Base-by-base conservation (phyloP, 2,329 filamentous ascomycete genomes). In the Penicillium rolfsii region DNA sequence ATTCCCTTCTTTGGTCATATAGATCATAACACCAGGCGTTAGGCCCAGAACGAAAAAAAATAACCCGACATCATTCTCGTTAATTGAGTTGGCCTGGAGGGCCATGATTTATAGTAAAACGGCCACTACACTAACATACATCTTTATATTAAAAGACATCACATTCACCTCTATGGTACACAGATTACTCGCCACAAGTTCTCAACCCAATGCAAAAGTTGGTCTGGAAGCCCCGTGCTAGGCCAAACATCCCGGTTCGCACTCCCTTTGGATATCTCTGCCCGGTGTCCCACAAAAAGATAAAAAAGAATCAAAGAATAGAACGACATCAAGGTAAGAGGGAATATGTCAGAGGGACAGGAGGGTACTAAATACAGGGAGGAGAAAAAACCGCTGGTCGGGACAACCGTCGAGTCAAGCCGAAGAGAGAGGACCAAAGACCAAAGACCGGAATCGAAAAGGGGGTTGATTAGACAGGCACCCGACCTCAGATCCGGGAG, bases 331-430 rank as follows among this genome's bases (percentile, higher is more conserved):
- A 58, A 53, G 57, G 57, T 52, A 58, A 61, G 52, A 64, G 55
- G 64, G 63, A 67, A 66, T 71, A 70, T 70, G 65, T 67, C 64
- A 61, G 55, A 33, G 30, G 9, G 35, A 53, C 50, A 50, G 46
- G 59, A 54, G 59, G 55, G 57, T 68, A 71, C 62, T 71, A 72
- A 71, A 68, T 74, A 73, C 70, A 73, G 58, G 60, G 61, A 61
- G 62, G 64, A 61, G 63, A 64, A 64, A 69, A 64, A 63, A 36
- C 11, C 30, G 35, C 40, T 48, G 56, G 58, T 55, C 64, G 52
- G 61, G 62, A 62, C 55, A 48, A 53, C 62, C 60, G 57, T 43
- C 40, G 53, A 53, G 36, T 52, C 35, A 61, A 36, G 38, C 52
- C 61, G 54, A 54, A 43, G 40, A 58, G 52, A 63, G 49, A 59